These are phyloP conservation scores for Erucastrum elatum DNA, from an alignment of 345 rosid genomes.

Conservation along the genomic window DNA sequence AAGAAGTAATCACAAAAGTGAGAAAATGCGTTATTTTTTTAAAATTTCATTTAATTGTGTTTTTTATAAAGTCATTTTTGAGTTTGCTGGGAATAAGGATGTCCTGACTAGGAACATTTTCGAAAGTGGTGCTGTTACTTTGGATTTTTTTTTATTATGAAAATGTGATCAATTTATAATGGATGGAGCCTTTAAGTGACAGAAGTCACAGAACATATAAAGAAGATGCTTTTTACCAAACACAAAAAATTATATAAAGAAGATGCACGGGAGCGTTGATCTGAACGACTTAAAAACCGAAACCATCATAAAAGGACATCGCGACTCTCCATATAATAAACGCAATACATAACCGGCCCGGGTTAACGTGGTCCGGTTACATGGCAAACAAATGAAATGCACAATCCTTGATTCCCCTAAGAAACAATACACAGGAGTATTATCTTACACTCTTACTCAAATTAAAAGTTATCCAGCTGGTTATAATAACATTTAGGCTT, in stretches of 20 bases:
- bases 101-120: slow-evolving; percentile 8
- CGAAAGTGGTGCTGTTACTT: slow-evolving; percentile 5
- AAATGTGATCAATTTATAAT: not conserved
- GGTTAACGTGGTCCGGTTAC: not conserved
- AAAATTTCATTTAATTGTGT: not conserved
- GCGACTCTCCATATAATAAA: not conserved
- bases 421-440: not conserved
- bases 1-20: slow-evolving; percentile 12
- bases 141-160: not conserved
- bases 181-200: not conserved
- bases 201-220: not conserved
- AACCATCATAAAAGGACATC: not conserved
- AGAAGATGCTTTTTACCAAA: too few relatives aligned
- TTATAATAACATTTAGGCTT: too few relatives aligned
- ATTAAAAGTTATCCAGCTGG: too few relatives aligned
- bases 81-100: slow-evolving; percentile 26
- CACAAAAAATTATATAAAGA: too few relatives aligned
- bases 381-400: not conserved
- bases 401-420: not conserved
- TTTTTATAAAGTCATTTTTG: not conserved
- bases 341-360: not conserved
- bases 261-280: not conserved
- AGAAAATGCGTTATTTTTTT: not conserved
- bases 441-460: too few relatives aligned
- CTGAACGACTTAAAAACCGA: not conserved